Conservation (phyloP, 73 alveolate genomes). For the Paramecium octaurelia region DNA sequence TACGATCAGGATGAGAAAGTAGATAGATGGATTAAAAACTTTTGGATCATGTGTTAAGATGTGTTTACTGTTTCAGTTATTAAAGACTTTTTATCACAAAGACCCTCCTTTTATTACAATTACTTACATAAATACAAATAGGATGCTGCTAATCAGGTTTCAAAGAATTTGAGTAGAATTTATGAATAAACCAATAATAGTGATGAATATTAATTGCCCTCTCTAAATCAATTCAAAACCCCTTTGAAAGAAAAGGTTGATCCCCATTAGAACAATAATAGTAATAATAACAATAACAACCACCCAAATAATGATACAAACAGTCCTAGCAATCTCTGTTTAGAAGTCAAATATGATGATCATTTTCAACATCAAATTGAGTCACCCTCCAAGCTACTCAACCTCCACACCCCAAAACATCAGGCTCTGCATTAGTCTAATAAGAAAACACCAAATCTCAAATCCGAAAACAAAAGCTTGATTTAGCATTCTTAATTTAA, state of each 20-base stretch:
- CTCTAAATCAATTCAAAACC: slow-evolving; percentile 21
- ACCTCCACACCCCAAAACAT: slow-evolving; percentile 17
- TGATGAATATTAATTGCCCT: slow-evolving; percentile 47
- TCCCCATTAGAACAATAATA: background rate
- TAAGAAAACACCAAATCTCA: background rate
- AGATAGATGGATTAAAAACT: slow-evolving; percentile 44
- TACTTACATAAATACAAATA: slow-evolving; percentile 18
- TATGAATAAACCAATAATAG: background rate
- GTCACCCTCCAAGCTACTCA: slow-evolving; percentile 32
- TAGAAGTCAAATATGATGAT: background rate
- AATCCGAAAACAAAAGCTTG: slow-evolving; percentile 21
- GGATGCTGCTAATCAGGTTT: background rate
- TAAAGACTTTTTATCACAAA: slow-evolving; percentile 10
- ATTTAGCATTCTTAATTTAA: slow-evolving; percentile 5
- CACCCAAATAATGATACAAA: background rate
- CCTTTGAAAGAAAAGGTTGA: background rate
- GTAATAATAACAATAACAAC: background rate
- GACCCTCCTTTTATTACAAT: slow-evolving; percentile 37
- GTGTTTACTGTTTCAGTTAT: slow-evolving; percentile 40
- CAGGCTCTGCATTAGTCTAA: background rate
- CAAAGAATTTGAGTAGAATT: slow-evolving; percentile 19
- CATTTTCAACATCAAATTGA: background rate
- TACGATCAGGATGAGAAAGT: slow-evolving; percentile 31
- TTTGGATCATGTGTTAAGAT: slow-evolving; percentile 49
- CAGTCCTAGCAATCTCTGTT: background rate